Evolutionary conservation across 1,284 basidiomycete species (phyloP).

Genomic region (Phylloboletellus chloephorus): DNA sequence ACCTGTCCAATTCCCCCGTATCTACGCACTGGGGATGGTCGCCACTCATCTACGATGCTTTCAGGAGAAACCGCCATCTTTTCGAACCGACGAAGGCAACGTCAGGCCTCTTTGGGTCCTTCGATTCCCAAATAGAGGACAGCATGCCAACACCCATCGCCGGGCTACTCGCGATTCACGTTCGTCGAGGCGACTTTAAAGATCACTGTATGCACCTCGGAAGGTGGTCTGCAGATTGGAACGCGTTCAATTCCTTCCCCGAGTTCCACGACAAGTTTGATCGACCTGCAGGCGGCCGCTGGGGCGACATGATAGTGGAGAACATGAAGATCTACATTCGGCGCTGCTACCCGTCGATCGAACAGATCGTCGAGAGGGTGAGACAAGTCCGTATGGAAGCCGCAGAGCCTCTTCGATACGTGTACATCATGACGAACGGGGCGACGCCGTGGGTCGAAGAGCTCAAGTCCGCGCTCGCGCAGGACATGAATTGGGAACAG

Average conservation of each 20-base stretch:
- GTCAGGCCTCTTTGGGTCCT: slow-evolving; percentile 7
- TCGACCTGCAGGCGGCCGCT: slow-evolving; percentile 21
- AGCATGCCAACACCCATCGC: slow-evolving; percentile 19
- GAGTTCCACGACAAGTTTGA: slow-evolving; percentile 36
- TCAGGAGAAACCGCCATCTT: slow-evolving; percentile 31
- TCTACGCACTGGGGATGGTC: slow-evolving; percentile 38
- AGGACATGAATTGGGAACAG: slow-evolving; percentile 20
- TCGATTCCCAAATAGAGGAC: slow-evolving; percentile 3
- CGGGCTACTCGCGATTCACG: slow-evolving; percentile 51
- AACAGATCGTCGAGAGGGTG: slow-evolving; percentile 38
- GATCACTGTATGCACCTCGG: slow-evolving; percentile 46
- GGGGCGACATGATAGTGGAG: slow-evolving; percentile 21
- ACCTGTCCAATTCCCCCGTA: slow-evolving; percentile 35
- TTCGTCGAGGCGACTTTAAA: slow-evolving; percentile 57
- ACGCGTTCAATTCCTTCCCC: slow-evolving; percentile 41
- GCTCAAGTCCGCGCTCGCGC: slow-evolving; percentile 38
- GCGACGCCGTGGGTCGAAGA: slow-evolving; percentile 40
- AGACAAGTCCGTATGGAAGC: slow-evolving; percentile 24
- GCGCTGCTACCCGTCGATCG: slow-evolving; percentile 41
- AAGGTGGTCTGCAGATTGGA: slow-evolving; percentile 37
- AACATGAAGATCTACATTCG: slow-evolving; percentile 29
- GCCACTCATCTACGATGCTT: slow-evolving; percentile 34
- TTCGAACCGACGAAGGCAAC: slow-evolving; percentile 23
- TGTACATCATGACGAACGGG: slow-evolving; percentile 59
- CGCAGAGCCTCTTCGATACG: slow-evolving; percentile 21